Percentiles rank a stretch among this genome's conserved stretches.
These are phyloP conservation scores for Nakazawaea sp. DNA, from an alignment of 805 yeast genomes.

Conservation along the genomic window DNA sequence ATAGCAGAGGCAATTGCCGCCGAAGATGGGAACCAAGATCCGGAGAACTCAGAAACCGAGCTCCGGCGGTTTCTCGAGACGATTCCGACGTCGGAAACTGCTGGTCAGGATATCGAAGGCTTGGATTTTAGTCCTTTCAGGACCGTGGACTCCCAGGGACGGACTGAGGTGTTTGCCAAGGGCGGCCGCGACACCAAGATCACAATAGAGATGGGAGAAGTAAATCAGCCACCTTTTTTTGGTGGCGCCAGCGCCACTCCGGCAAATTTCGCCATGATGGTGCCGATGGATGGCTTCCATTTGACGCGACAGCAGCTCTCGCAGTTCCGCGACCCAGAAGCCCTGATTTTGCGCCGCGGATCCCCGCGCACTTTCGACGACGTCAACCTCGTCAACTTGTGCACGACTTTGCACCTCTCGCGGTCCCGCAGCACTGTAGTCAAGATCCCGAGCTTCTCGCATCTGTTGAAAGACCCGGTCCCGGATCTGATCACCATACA, in stretches of 20 bases:
- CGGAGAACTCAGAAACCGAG: too few relatives aligned
- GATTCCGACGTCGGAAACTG: neutral
- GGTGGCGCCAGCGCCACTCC: neutral
- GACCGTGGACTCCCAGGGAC: neutral
- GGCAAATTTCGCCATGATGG: conserved; percentile 30
- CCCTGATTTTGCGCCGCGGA: conserved; percentile 65
- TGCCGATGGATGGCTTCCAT: conserved; percentile 80
- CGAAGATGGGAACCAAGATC: too few relatives aligned
- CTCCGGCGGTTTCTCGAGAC: too few relatives aligned
- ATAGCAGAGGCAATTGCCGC: too few relatives aligned
- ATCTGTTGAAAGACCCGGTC: conserved; percentile 65
- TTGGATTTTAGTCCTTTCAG: neutral
- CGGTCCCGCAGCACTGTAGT: conserved; percentile 21
- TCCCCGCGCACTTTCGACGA: conserved; percentile 85
- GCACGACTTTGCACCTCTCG: conserved; percentile 23
- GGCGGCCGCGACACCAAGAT: conserved; percentile 8
- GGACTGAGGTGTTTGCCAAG: conserved; percentile 3
- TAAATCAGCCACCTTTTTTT: neutral
- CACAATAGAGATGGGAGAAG: too few relatives aligned
- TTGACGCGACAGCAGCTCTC: conserved; percentile 41
- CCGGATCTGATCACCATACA: conserved; percentile 41
- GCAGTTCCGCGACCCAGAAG: conserved; percentile 44
- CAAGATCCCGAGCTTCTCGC: conserved; percentile 71
- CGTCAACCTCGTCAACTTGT: conserved; percentile 30
- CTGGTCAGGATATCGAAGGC: conserved; percentile 3